Evolutionary conservation across 108 stramenopile genomes (phyloP).

Genomic region (Cylindrotheca fusiformis): DNA sequence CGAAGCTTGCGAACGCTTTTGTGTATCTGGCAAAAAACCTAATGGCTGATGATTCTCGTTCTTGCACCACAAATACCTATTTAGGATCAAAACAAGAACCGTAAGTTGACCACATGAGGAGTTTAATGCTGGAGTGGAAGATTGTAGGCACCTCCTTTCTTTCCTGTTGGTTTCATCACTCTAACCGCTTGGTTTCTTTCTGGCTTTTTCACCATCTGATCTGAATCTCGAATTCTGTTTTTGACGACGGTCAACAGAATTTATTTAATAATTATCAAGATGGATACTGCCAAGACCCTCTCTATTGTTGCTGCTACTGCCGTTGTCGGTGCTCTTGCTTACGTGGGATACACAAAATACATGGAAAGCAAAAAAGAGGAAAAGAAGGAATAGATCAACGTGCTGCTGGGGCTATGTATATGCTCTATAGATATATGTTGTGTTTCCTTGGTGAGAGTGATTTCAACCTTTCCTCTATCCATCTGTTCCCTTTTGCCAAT

Average conservation of each 20-base stretch:
- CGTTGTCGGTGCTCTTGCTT: neutral
- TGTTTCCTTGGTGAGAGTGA: neutral
- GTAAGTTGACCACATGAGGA: neutral
- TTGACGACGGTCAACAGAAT: constrained; percentile 2
- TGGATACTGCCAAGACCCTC: neutral
- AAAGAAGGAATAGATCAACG: neutral
- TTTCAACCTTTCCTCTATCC: no score
- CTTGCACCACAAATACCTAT: no score
- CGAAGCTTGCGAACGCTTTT: no score
- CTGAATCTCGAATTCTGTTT: neutral
- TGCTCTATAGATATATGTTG: neutral
- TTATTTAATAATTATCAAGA: neutral
- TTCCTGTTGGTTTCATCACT: neutral
- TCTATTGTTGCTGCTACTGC: neutral
- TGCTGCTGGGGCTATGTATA: no score
- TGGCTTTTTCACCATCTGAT: neutral
- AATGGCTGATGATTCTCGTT: no score
- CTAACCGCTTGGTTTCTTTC: neutral
- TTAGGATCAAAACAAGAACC: no score
- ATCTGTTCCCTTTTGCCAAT: neutral
- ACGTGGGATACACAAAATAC: neutral
- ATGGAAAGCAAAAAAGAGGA: neutral
- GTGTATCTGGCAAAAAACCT: no score
- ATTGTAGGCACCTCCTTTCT: neutral
- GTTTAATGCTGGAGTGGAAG: neutral